Base-by-base conservation (phyloP, 2,329 filamentous ascomycete species). In the Pseudogymnoascus sp. region DNA sequence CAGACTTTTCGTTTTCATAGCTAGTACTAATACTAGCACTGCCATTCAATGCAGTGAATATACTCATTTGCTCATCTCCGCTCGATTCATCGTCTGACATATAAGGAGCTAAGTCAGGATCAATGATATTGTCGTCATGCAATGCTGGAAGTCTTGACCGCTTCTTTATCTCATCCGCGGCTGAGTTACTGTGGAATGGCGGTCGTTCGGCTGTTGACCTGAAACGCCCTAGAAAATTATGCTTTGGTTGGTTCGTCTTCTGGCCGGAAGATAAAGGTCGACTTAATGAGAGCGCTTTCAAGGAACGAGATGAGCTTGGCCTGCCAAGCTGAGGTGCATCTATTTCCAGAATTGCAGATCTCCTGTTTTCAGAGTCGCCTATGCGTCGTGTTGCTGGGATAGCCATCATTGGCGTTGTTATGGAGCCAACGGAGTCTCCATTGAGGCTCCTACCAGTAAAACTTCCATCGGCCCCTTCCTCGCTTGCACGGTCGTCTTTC, bases 71-170 rank as follows among this genome's bases (percentile, higher is more conserved):
- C 67, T 99, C 92, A 69, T 96, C 92, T 38, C 90, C 93, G 69
- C 91, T 97, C 1, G 92, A 96, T 58, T 90, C 92, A 68, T 90
- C 87, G 72, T 99, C 94, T 5, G 94, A 99, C 81, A 99, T 89
- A 75, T 95, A 99, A 35, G 91, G 90, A 4, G 92, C 93, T 61
- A 99, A 79, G 70, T 99, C 94, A 1, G 94, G 94, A 72, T 99
- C 94, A 68, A 99, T 97, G 68, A 99, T 96, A 71, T 94, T 97
- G 77, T 99, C 94, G 71, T 94, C 92, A 73, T 99, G 94, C 69
- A 99, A 97, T n/a, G 92, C 92, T 13, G 92, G 88, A 36, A 96
- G 81, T 42, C 86, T 85, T 6, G 84, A 78, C 66, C 86, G 88
- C 65, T 82, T 85, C 3, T 81, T 78, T 58, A 81, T 77, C 63